Evolutionary conservation across 1,284 basidiomycete genomes (phyloP).

Genomic region (Puccinia coronata): DNA sequence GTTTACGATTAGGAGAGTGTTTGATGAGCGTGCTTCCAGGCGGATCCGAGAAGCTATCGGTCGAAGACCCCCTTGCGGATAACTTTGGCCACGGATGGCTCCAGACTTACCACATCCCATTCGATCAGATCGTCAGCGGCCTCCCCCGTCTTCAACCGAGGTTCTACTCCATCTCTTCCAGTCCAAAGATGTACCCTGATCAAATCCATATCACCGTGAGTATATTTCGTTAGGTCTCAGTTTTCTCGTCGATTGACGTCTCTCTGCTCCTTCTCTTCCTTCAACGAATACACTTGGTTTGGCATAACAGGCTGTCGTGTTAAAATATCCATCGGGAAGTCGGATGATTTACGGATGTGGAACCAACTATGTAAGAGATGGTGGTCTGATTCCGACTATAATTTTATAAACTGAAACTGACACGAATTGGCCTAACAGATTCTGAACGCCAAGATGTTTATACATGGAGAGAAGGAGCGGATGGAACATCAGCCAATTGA

Average conservation of each 20-base stretch:
- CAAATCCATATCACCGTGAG: conserved; percentile 93
- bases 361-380: conserved; percentile 35
- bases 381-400: neutral
- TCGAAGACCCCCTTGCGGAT: conserved; percentile 63
- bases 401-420: conserved; percentile 35
- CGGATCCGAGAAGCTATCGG: conserved; percentile 61
- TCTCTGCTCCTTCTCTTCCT: neutral
- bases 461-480: conserved; percentile 61
- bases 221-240: conserved; percentile 72
- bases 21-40: conserved; percentile 82
- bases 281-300: neutral
- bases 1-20: conserved; percentile 85
- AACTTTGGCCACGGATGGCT: conserved; percentile 65
- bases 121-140: conserved; percentile 91
- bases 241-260: neutral
- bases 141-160: conserved; percentile 91
- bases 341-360: conserved; percentile 61
- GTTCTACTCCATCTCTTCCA: conserved; percentile 98
- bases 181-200: conserved; percentile 83
- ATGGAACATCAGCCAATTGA: conserved; percentile 57
- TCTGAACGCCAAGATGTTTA: conserved; percentile 80
- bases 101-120: conserved; percentile 84
- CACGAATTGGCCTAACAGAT: conserved; percentile 90
- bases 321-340: conserved; percentile 65
- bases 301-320: conserved; percentile 59